These are phyloP conservation scores for Neoarthrinium moseri DNA, from an alignment of 2,329 filamentous ascomycete species.

Conservation along the genomic window DNA sequence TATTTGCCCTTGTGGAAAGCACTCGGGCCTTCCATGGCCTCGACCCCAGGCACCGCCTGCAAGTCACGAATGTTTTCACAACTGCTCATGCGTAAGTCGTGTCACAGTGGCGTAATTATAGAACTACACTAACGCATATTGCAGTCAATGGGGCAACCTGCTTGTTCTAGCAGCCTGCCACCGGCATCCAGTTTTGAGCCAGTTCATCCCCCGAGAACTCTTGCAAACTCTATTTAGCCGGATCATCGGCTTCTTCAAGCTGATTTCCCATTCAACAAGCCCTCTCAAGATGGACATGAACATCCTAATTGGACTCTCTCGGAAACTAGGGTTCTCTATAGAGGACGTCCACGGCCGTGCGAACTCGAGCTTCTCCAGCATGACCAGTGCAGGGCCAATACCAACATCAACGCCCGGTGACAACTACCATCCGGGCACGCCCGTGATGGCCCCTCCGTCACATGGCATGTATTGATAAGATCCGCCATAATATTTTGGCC, in stretches of 20 bases:
- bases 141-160: conserved; percentile 94
- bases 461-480: conserved; percentile 2
- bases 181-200: conserved; percentile 60
- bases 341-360: conserved; percentile 26
- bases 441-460: conserved; percentile 15
- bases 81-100: conserved; percentile 88
- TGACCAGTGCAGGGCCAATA: conserved; percentile 25
- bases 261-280: conserved; percentile 71
- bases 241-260: conserved; percentile 74
- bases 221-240: conserved; percentile 63
- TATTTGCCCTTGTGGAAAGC: conserved; percentile 77
- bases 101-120: too few species aligned
- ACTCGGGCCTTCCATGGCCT: conserved; percentile 77
- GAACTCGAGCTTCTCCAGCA: conserved; percentile 42
- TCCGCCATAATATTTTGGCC: conserved; percentile 9
- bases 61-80: conserved; percentile 95
- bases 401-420: conserved; percentile 18
- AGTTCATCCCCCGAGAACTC: conserved; percentile 53
- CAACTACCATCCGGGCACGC: conserved; percentile 16
- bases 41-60: conserved; percentile 59
- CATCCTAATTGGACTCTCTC: conserved; percentile 61
- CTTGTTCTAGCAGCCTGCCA: conserved; percentile 84
- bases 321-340: conserved; percentile 41
- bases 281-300: conserved; percentile 71
- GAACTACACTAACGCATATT: too few species aligned